These are phyloP conservation scores for Macrophomina tecta DNA, from an alignment of 2,329 filamentous ascomycete species.

Conservation along the genomic window DNA sequence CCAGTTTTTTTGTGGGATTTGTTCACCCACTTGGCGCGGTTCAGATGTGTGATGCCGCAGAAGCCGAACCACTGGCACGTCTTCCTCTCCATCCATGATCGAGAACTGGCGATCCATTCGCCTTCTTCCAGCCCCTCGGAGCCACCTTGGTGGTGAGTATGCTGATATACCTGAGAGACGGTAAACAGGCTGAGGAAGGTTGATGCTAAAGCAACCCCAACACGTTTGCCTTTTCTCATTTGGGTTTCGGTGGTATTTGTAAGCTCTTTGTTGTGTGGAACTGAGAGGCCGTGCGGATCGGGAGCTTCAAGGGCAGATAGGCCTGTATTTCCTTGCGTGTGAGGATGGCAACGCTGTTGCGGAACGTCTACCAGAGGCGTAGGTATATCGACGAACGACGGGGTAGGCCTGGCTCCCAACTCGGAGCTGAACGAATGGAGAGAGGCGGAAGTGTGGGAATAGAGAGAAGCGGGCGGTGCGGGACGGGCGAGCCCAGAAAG, in stretches of 20 bases:
- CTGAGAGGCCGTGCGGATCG: slow-evolving; percentile 26
- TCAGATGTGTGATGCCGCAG: slow-evolving; percentile 78
- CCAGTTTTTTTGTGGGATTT: slow-evolving; percentile 30
- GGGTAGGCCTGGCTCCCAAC: slow-evolving; percentile 21
- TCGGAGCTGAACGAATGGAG: slow-evolving; percentile 17
- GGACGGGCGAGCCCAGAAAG: slow-evolving; percentile 5
- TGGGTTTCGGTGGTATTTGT: slow-evolving; percentile 34
- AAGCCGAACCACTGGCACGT: slow-evolving; percentile 79
- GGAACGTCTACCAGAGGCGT: slow-evolving; percentile 29
- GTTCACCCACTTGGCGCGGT: slow-evolving; percentile 32
- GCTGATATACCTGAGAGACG: slow-evolving; percentile 45
- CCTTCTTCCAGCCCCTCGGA: slow-evolving; percentile 43
- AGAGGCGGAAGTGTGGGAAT: slow-evolving; percentile 14
- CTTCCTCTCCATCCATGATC: slow-evolving; percentile 47
- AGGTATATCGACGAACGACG: slow-evolving; percentile 23
- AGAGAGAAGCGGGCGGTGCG: background rate
- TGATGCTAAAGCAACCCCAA: slow-evolving; percentile 42
- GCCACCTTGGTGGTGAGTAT: slow-evolving; percentile 38
- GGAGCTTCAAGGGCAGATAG: background rate
- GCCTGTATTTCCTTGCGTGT: background rate
- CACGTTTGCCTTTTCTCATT: slow-evolving; percentile 44
- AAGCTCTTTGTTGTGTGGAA: slow-evolving; percentile 30
- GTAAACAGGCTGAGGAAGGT: slow-evolving; percentile 45
- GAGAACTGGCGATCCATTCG: slow-evolving; percentile 45
- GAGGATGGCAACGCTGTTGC: background rate